Evolutionary conservation across 331 rosid species (phyloP), one percentile per base, ranked within the genome.

Genomic region (Malus hybrid): DNA sequence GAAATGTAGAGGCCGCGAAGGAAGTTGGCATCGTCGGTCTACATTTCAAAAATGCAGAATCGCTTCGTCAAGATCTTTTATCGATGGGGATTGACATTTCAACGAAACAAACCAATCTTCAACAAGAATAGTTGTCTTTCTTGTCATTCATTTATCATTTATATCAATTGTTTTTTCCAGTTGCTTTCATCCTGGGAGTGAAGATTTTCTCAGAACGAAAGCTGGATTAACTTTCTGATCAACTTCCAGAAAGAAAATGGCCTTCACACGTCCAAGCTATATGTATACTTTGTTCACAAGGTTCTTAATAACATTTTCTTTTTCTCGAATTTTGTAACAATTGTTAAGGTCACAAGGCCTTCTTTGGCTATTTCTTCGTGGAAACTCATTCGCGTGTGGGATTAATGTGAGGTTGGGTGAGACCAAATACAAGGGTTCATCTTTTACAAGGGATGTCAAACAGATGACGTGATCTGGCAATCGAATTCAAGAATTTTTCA

Each of bases 1-100:
- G n/a, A n/a, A n/a, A 93, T 80, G 98, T 88, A 63, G 93, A 88
- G 66, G 98, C 96, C 44, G 97, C 98, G 62, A 65, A 46, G 62
- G 88, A 89, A 83, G 82, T 91, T 33, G 98, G 97, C 61, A 88
- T 93, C 62, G 64, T 70, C 63, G 94, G 98, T 79, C 73, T 91
- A 46, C 93, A 88, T 82, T 91, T 93, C 84, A 88, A 70, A 84
- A 87, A 75, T 79, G 87, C 82, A 61, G 80, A 87, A 39, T 60
- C 28, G 62, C 87, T 93, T 66, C 82, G 78, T 9, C 84, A 86
- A 71, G 93, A 88, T 77, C 85, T 93, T 53, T 86, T 84, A 15
- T 56, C 7, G 57, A 75, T 86, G 78, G 96, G 96, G 70, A 61
- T 93, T 75, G 85, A 57, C 75, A 84, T 89, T 34, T 79, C 84